These are phyloP conservation scores for Podospora fimiseda DNA, from an alignment of 495 filamentous ascomycete species.

Conservation along the genomic window DNA sequence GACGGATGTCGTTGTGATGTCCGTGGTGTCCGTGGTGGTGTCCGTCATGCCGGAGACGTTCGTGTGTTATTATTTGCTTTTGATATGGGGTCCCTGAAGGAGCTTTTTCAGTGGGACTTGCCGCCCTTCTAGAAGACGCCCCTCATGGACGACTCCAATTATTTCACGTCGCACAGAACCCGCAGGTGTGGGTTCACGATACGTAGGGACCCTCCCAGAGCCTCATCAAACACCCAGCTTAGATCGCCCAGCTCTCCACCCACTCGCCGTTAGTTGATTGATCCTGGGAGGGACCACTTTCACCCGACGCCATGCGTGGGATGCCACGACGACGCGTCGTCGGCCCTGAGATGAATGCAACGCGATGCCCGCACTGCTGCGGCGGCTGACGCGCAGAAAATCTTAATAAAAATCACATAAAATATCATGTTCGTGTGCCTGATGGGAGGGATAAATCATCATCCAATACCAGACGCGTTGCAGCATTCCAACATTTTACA, in stretches of 20 bases:
- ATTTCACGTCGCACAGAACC: slow-evolving; percentile 35
- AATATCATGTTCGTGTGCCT: not conserved
- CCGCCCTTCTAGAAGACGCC: slow-evolving; percentile 28
- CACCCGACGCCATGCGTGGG: slow-evolving; percentile 19
- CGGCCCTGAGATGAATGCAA: too few relatives aligned
- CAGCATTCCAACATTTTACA: too few relatives aligned
- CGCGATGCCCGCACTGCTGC: not conserved
- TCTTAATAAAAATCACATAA: not conserved
- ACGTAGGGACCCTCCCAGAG: slow-evolving; percentile 37
- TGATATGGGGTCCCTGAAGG: slow-evolving; percentile 6
- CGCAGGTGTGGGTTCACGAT: slow-evolving; percentile 35
- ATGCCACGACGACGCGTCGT: slow-evolving; percentile 4
- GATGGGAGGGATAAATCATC: not conserved
- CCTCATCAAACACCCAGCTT: slow-evolving; percentile 28
- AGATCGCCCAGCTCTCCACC: slow-evolving; percentile 29
- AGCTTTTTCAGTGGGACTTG: slow-evolving; percentile 16
- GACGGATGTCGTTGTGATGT: not conserved
- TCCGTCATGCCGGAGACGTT: slow-evolving; percentile 1
- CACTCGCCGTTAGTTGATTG: slow-evolving; percentile 9
- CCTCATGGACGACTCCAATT: slow-evolving; percentile 24
- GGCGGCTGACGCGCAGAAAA: slow-evolving; percentile 12
- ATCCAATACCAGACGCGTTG: not conserved
- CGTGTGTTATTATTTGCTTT: slow-evolving; percentile 2
- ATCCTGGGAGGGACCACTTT: slow-evolving; percentile 24
- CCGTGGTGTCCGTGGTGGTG: not conserved